Evolutionary conservation across 2,329 filamentous ascomycete species (phyloP).

Genomic region (Chaetomiaceae sp.): DNA sequence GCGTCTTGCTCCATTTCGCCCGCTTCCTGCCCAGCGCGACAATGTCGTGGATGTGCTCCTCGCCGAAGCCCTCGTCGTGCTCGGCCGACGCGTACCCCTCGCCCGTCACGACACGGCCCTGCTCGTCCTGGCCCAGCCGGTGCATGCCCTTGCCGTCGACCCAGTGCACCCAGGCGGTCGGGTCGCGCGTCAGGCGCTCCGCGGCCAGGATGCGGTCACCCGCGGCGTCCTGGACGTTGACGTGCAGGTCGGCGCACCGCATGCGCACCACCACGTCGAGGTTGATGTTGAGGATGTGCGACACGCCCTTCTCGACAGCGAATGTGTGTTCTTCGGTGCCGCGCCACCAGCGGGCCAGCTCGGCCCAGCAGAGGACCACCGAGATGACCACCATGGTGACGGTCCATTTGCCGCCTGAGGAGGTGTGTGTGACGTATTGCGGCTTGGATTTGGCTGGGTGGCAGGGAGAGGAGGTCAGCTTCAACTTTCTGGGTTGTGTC

Average conservation of each 20-base stretch:
- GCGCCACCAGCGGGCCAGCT: conserved; percentile 76
- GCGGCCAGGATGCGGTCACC: conserved; percentile 88
- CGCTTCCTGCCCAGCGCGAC: conserved; percentile 62
- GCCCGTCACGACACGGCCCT: conserved; percentile 52
- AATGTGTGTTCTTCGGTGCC: conserved; percentile 86
- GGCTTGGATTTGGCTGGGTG: conserved; percentile 84
- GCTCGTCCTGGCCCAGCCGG: conserved; percentile 50
- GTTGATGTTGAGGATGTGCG: conserved; percentile 87
- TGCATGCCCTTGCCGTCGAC: conserved; percentile 64
- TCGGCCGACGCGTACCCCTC: conserved; percentile 45
- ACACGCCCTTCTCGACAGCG: conserved; percentile 86
- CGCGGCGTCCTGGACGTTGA: conserved; percentile 95
- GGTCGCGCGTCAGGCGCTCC: conserved; percentile 65
- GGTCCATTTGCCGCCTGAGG: conserved; percentile 90
- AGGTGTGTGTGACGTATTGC: conserved; percentile 79
- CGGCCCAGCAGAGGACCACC: conserved; percentile 68
- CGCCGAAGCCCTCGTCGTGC: conserved; percentile 62
- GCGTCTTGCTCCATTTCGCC: conserved; percentile 71
- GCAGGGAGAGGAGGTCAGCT: background rate
- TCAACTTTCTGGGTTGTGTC: background rate
- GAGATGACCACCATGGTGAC: conserved; percentile 74
- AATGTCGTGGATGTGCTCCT: conserved; percentile 90
- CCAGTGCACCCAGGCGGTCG: conserved; percentile 81
- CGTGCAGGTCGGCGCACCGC: conserved; percentile 80
- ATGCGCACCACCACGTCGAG: conserved; percentile 89